Base-by-base conservation (phyloP, 164 flowering plant genomes). In the Vitis rotundifolia region DNA sequence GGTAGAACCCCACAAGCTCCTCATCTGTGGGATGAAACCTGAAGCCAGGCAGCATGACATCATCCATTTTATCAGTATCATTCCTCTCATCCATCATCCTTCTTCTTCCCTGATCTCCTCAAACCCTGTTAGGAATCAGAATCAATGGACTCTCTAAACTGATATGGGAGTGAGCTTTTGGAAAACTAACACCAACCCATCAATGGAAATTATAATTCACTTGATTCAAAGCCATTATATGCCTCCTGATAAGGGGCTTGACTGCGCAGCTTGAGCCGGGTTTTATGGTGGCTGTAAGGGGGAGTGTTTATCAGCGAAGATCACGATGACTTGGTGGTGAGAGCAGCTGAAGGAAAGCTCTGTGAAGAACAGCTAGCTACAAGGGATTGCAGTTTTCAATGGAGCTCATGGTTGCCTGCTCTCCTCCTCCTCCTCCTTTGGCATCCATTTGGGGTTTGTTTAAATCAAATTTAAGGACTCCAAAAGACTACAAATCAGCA, bases 1-100 rank as follows among this genome's bases (percentile, higher is more conserved):
- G 80, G 49, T 88, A 88, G 61, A 82, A 88, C 61, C 81, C 87
- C 15, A 88, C 92, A 61, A 88, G 92, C 72, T 88, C 92, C 61
- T 86, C 89, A 53, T 88, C 92, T 0, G 91, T 84, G 0, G 91
- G 89, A 76, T 88, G 91, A 68, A 88, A 87, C 37, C 91, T 67
- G 55, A 88, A 88, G 1, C 92, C 90, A 1, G 88, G 90, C 72
- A 86, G 54, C 84, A 86, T 77, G 1, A 78, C 78, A 73, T 85
- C 91, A 28, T 82, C 86, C 59, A 73, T 19, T 77, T 78, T 79
- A 15, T 84, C 78, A n/a, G 57, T 29, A 11, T 82, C 82, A 66
- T 63, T 49, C 63, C 73, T 79, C 28, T 76, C 80, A 37, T 77
- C 81, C 82, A 81, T 78, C 2, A 49, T 60, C 5, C 59, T 58